These are phyloP conservation scores for Tuber microsphaerosporum DNA, from an alignment of 495 filamentous ascomycete species.

Conservation along the genomic window DNA sequence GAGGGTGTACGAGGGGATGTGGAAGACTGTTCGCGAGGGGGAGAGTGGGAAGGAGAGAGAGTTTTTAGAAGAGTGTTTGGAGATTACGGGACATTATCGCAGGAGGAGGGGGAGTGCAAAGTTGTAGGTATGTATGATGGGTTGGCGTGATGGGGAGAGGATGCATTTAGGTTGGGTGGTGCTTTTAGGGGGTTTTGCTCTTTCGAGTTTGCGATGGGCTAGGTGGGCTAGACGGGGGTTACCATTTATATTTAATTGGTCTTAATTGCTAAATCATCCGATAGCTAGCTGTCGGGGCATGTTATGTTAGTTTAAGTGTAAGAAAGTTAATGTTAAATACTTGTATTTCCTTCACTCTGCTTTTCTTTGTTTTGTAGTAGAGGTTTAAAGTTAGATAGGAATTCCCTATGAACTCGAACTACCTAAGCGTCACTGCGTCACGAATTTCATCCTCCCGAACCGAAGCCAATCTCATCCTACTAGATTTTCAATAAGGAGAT, in stretches of 20 bases:
- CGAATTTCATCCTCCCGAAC: not conserved
- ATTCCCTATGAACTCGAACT: not conserved
- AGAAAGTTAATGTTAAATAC: not conserved
- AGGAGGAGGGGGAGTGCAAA: slow-evolving; percentile 9
- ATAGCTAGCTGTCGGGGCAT: not conserved
- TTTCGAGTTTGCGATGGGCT: not conserved
- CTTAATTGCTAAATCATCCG: not conserved
- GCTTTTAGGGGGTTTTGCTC: not conserved
- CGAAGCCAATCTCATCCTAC: not conserved
- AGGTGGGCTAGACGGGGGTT: not conserved
- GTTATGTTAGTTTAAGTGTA: not conserved
- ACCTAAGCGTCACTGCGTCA: not conserved
- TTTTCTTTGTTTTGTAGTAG: not conserved
- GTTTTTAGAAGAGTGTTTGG: slow-evolving; percentile 25
- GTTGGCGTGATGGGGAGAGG: not conserved
- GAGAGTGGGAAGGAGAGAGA: slow-evolving; percentile 26
- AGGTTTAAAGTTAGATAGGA: not conserved
- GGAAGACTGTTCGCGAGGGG: slow-evolving; percentile 18
- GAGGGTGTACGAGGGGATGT: slow-evolving; percentile 34
- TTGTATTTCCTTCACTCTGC: not conserved
- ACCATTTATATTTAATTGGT: not conserved
- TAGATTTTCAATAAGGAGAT: not conserved
- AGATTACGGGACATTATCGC: slow-evolving; percentile 16
- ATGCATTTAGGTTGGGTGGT: not conserved
- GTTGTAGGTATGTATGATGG: slow-evolving; percentile 10